These are phyloP conservation scores for Trichosporon sp. DNA, from an alignment of 1,284 basidiomycete species.

Conservation along the genomic window DNA sequence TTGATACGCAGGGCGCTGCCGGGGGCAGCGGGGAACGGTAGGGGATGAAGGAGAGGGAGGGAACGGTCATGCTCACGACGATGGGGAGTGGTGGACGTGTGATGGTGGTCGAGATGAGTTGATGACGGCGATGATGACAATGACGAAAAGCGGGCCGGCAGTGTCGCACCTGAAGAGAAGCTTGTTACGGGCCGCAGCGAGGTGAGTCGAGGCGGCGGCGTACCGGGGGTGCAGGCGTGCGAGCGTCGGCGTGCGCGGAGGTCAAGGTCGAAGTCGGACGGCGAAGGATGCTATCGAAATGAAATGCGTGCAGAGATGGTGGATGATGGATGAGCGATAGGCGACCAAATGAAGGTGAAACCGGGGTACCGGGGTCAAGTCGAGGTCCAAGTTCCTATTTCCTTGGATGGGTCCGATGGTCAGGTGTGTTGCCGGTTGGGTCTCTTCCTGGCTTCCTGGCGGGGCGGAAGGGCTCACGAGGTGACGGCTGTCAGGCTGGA, in stretches of 20 bases:
- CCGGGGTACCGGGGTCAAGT: slow-evolving; percentile 8
- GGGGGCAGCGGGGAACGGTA: neutral
- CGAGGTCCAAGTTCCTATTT: neutral
- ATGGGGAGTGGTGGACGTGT: neutral
- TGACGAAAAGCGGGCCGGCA: slow-evolving; percentile 5
- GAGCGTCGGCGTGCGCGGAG: neutral
- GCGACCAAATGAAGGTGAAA: slow-evolving; percentile 2
- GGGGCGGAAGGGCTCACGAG: neutral
- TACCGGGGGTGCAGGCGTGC: neutral
- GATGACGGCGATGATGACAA: slow-evolving; percentile 11
- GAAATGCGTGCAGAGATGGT: neutral
- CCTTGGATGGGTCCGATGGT: neutral
- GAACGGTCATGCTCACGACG: neutral
- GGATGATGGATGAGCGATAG: slow-evolving; percentile 2
- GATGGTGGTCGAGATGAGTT: neutral
- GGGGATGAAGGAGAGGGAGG: neutral
- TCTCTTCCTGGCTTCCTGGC: neutral
- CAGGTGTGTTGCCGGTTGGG: neutral
- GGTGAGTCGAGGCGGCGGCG: neutral
- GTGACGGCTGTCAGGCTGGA: neutral
- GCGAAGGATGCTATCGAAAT: neutral
- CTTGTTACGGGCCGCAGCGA: neutral
- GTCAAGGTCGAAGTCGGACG: neutral
- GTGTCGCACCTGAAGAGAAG: neutral
- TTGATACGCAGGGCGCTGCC: neutral